Evolutionary conservation across 208 protist species (phyloP).

Genomic region (Acanthamoeba lenticulata): DNA sequence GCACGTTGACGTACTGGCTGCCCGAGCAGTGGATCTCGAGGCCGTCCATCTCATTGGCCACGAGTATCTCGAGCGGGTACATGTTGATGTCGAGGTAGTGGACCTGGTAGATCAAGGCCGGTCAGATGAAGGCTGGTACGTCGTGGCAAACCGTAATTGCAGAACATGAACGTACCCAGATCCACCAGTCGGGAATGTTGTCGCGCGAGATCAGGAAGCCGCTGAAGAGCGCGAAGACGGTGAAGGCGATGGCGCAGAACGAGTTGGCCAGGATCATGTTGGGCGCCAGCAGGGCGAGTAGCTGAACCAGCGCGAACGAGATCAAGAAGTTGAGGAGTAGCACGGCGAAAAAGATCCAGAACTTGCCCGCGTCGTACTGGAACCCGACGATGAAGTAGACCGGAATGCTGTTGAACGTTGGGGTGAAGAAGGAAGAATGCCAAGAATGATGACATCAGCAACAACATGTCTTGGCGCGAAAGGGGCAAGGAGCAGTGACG

Average conservation of each 20-base stretch:
- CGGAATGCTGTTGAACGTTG: not conserved
- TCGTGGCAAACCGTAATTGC: no score
- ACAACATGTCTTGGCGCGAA: not conserved
- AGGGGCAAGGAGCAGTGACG: not conserved
- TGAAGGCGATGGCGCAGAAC: slow-evolving; percentile 41
- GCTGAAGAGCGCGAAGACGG: slow-evolving; percentile 32
- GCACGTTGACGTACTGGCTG: slow-evolving; percentile 4
- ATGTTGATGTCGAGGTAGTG: slow-evolving; percentile 65
- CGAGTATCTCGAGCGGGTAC: slow-evolving; percentile 43
- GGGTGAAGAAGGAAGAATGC: no score
- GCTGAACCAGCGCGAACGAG: slow-evolving; percentile 5
- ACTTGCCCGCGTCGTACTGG: slow-evolving; percentile 60
- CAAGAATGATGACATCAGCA: no score
- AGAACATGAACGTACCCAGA: no score
- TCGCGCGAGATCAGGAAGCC: slow-evolving; percentile 61
- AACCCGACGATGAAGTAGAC: slow-evolving; percentile 51
- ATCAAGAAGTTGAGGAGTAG: slow-evolving; percentile 37
- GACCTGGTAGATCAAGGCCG: no score
- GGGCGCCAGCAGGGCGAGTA: not conserved
- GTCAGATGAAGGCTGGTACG: no score
- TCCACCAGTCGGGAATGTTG: slow-evolving; percentile 60
- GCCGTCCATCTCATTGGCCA: slow-evolving; percentile 61
- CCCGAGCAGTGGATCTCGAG: slow-evolving; percentile 3
- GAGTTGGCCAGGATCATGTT: slow-evolving; percentile 50
- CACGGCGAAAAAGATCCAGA: slow-evolving; percentile 57